Evolutionary conservation across 371 early-diverging fungal genomes (phyloP).

Genomic region (Mycotypha africana): DNA sequence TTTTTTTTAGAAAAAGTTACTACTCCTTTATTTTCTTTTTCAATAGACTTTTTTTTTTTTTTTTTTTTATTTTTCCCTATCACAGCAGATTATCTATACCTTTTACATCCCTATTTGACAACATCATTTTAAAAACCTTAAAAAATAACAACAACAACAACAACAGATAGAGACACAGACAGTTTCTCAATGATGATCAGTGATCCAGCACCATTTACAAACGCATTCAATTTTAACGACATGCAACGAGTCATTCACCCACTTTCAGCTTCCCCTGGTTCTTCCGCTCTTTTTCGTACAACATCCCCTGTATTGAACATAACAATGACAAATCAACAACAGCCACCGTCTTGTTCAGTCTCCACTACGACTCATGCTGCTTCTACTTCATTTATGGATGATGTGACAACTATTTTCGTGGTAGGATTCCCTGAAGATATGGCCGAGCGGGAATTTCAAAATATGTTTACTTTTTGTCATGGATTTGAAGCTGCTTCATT

Average conservation of each 20-base stretch:
- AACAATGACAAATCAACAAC: too few relatives aligned
- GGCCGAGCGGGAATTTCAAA: slow-evolving; percentile 93
- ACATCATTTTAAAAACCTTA: too few relatives aligned
- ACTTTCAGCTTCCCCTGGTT: slow-evolving; percentile 14
- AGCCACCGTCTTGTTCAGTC: too few relatives aligned
- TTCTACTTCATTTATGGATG: slow-evolving; percentile 26
- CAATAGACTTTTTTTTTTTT: neutral
- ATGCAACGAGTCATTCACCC: slow-evolving; percentile 22
- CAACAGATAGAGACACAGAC: neutral
- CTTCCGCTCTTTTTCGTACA: neutral
- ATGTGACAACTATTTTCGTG: slow-evolving; percentile 92
- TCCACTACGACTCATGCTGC: too few relatives aligned
- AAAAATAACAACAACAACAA: too few relatives aligned
- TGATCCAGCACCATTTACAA: slow-evolving; percentile 18
- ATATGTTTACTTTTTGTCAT: slow-evolving; percentile 91
- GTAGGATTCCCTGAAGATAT: slow-evolving; percentile 97
- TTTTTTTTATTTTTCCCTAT: neutral
- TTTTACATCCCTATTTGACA: neutral
- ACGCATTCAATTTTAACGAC: slow-evolving; percentile 21
- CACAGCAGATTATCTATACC: neutral
- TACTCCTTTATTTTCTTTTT: too few relatives aligned
- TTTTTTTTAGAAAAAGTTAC: neutral
- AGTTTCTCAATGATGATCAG: slow-evolving; percentile 20
- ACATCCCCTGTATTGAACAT: neutral
- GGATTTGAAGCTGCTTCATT: slow-evolving; percentile 94